Conservation (phyloP, 768 basidiomycete species). For the Agaricus blazei region DNA sequence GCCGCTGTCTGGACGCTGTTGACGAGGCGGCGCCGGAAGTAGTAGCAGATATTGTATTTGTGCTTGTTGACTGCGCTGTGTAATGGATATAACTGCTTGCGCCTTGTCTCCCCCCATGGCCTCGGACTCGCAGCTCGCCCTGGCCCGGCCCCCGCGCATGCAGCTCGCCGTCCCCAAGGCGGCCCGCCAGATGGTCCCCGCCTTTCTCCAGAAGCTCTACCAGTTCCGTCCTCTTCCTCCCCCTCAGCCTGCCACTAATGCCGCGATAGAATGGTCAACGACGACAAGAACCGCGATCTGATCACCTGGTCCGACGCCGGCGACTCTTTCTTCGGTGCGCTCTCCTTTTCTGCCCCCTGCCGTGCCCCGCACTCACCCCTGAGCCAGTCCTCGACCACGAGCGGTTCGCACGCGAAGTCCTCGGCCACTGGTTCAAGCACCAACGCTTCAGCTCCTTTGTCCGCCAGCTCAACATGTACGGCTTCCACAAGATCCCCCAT, state of each 20-base stretch:
- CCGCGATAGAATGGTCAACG: constrained; percentile 79
- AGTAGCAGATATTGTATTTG: neutral
- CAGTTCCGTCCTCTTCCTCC: constrained; percentile 41
- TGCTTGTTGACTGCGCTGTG: neutral
- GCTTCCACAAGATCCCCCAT: constrained; percentile 93
- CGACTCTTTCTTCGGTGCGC: constrained; percentile 85
- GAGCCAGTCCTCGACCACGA: constrained; percentile 64
- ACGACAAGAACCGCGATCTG: constrained; percentile 72
- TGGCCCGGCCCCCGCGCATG: constrained; percentile 37
- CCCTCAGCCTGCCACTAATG: constrained; percentile 7
- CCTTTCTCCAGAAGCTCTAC: constrained; percentile 90
- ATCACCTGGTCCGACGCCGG: constrained; percentile 92
- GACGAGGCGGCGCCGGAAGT: neutral
- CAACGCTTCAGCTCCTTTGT: constrained; percentile 92
- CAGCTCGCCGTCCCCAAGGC: constrained; percentile 27
- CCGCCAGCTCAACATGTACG: constrained; percentile 93
- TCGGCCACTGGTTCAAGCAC: constrained; percentile 98
- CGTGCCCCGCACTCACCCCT: neutral
- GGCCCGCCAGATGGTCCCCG: constrained; percentile 48
- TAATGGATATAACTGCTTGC: neutral
- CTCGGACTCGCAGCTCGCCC: constrained; percentile 51
- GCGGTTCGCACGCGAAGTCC: constrained; percentile 75
- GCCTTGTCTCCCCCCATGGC: constrained; percentile 26
- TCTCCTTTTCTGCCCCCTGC: neutral
- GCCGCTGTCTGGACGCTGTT: constrained; percentile 1